Conservation (phyloP, 345 rosid genomes). For the Eucalyptus curtisii region DNA sequence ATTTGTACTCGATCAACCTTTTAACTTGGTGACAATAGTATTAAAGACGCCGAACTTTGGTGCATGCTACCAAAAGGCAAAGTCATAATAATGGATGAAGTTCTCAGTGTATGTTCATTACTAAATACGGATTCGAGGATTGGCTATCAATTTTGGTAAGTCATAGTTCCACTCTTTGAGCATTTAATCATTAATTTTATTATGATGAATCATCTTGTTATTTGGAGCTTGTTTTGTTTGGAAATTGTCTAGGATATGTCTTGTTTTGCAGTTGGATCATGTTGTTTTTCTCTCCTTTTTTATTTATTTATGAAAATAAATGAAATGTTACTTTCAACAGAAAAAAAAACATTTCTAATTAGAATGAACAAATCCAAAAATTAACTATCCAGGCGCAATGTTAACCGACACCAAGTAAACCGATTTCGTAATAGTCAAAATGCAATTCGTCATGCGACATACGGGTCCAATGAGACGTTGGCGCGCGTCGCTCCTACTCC, state of each 20-base stretch:
- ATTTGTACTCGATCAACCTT: fast-evolving
- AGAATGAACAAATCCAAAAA: neutral
- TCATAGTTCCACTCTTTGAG: fast-evolving
- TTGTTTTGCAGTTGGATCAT: no score
- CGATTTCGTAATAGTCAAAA: neutral
- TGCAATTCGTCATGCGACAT: neutral
- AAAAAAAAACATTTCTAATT: no score
- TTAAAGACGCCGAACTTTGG: no score
- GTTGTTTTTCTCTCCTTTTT: no score
- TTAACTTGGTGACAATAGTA: fast-evolving
- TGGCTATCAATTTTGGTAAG: no score
- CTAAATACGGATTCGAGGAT: no score
- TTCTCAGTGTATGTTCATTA: no score
- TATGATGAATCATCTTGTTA: no score
- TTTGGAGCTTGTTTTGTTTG: fast-evolving
- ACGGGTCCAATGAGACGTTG: neutral
- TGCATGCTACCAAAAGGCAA: fast-evolving
- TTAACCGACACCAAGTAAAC: neutral
- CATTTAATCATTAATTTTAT: no score
- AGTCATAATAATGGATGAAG: fast-evolving
- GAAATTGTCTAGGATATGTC: no score
- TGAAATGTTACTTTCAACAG: fast-evolving
- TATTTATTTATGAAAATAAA: no score
- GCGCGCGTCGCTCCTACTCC: neutral
- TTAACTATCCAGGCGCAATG: neutral